Evolutionary conservation across 1,284 basidiomycete genomes (phyloP), one percentile per base, ranked within the genome.

Genomic region (Malassezia globosa): DNA sequence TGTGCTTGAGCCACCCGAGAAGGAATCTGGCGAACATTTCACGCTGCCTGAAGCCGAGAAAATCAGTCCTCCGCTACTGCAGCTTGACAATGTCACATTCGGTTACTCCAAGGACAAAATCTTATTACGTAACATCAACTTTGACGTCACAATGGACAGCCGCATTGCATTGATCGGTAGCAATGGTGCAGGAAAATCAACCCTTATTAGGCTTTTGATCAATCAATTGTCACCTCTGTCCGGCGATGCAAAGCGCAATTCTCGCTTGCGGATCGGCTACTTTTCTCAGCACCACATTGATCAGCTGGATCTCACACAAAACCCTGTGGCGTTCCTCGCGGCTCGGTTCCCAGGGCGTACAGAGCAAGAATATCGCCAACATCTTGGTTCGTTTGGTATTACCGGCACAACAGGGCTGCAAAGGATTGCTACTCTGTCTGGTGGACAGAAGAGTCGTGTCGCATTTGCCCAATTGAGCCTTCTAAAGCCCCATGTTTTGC

Each of bases 351-450:
- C 94, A 0, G 94, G 94, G 1, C 85, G 84, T 74, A 87, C 81
- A 5, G 94, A 96, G 72, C 92, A 96, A 71, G 94, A 97, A 72
- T 97, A 97, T 72, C 81, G 94, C 56, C 75, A 76, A 31, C 92
- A 96, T 75, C 77, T 99, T 13, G 94, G 94, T n/a, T 87, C 89
- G 51, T 97, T 97, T 76, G 92, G 95, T 61, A 94, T 96, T 66
- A 95, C 87, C 54, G 92, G 90, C 47, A 84, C 92, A 79, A 95
- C 89, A 1, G 88, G 89, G 79, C 81, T 92, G n/a, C 84, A 82
- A 72, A 72, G 76, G 72, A 78, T 77, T 44, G 76, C 73, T 0
- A 77, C 77, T 8, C 58, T 77, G 10, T 76, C 75, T 18, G 90
- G 89, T 73, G 94, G 94, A 73, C 94, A 97, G 66, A 97, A 97